Conservation (phyloP, 2,329 filamentous ascomycete genomes). For the Paracoccidioides lutzii region DNA sequence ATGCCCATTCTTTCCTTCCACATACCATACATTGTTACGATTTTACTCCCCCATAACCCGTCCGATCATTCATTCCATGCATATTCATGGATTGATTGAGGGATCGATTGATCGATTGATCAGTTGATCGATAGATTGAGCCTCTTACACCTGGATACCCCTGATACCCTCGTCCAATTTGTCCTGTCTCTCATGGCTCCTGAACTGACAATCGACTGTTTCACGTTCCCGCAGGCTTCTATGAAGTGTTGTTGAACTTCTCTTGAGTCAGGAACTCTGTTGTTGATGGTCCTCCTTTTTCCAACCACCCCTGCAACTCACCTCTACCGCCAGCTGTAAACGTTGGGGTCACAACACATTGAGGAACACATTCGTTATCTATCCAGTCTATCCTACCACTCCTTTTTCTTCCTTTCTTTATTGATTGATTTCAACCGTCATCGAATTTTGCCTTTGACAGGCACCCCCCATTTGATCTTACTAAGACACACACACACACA, state of each 20-base stretch:
- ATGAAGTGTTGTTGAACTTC: neutral
- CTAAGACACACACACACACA: neutral
- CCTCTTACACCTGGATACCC: too few species aligned
- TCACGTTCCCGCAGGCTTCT: neutral
- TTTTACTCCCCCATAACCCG: neutral
- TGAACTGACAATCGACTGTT: neutral
- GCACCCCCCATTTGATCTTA: neutral
- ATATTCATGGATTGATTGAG: too few species aligned
- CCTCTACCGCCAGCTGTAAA: neutral
- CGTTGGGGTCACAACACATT: neutral
- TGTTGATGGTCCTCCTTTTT: neutral
- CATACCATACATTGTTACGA: neutral
- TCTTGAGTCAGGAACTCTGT: constrained; percentile 1
- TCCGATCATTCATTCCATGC: too few species aligned
- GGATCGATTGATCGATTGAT: too few species aligned
- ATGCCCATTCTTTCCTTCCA: neutral
- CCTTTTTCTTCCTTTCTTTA: neutral
- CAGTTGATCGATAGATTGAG: too few species aligned
- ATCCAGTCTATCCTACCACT: neutral
- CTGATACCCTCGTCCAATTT: neutral
- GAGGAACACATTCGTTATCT: neutral
- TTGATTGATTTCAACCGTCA: neutral
- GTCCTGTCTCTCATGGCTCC: neutral
- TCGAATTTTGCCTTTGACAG: neutral
- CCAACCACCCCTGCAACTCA: neutral